Evolutionary conservation across 176 grass and related monocot species (phyloP).

Genomic region (Aegilops longissima): DNA sequence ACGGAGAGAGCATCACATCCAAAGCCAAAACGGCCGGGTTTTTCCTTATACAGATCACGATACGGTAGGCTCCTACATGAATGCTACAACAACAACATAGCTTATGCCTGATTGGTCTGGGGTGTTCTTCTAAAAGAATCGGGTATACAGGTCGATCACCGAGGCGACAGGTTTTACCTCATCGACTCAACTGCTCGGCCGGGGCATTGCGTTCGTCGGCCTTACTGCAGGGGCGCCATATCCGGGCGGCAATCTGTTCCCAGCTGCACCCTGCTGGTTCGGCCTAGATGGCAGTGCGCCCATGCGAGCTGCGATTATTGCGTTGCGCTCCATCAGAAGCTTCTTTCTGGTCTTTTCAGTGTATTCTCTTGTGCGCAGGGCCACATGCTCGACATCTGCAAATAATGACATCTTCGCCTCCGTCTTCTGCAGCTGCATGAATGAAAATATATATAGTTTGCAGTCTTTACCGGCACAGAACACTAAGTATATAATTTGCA

Average conservation of each 20-base stretch:
- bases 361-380: slow-evolving; percentile 70
- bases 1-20: not conserved
- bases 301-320: slow-evolving; percentile 80
- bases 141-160: slow-evolving; percentile 8
- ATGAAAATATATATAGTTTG: slow-evolving; percentile 1
- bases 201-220: slow-evolving; percentile 41
- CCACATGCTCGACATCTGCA: slow-evolving; percentile 68
- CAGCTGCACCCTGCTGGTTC: slow-evolving; percentile 41
- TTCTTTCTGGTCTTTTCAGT: slow-evolving; percentile 83
- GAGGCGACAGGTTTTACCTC: not conserved
- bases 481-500: slow-evolving; percentile 1
- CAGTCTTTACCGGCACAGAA: not conserved
- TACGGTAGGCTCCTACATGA: slow-evolving; percentile 44
- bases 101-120: slow-evolving; percentile 22
- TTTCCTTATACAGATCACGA: slow-evolving; percentile 22
- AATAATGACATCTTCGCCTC: slow-evolving; percentile 79
- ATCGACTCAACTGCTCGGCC: slow-evolving; percentile 29
- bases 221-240: slow-evolving; percentile 44
- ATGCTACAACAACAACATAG: slow-evolving; percentile 39
- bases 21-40: slow-evolving; percentile 1
- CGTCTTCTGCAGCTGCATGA: slow-evolving; percentile 77
- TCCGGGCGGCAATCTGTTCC: slow-evolving; percentile 61
- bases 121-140: slow-evolving; percentile 52
- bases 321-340: slow-evolving; percentile 81
- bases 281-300: slow-evolving; percentile 50